Evolutionary conservation across 345 rosid species (phyloP), one percentile per base, ranked within the genome.

Genomic region (Populus nigra): DNA sequence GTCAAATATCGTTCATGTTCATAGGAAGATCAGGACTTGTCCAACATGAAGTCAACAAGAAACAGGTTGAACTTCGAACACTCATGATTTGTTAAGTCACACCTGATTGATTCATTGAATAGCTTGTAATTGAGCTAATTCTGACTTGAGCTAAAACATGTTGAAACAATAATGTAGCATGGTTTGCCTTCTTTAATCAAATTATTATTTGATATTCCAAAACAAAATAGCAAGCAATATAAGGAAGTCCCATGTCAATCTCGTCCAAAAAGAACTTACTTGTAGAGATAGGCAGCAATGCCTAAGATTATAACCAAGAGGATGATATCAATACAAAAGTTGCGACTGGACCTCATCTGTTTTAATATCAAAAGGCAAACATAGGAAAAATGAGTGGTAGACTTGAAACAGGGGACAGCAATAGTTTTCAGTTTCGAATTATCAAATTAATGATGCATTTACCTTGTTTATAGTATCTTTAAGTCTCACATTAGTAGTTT

Each of bases 331-430:
- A 82, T 65, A 76, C 84, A 82, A 53, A 82, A 82, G 72, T 82
- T 82, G 73, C 84, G 81, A 70, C 84, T 82, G 65, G 84, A 82
- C 73, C 84, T 74, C 75, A 82, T 76, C 84, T 82, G 84, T 29
- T 69, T 39, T 6, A 75, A 25, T 70, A 43, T 5, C 15, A 31
- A 27, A 31, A 5, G 16, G 61, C 23, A 55, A 49, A n/a, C 22
- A 68, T 29, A 69, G 17, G 4, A 61, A 29, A 68, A 33, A 3
- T 8, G 43, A 41, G 11, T 23, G 11, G 13, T 11, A 45, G 25
- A 68, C 35, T 1, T 4, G 31, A 33, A 18, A 16, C 36, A 68
- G 2, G 8, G 33, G 15, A 1, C 23, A 5, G 45, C 16, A 45
- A 27, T n/a, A n/a, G 27, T 15, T 36, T n/a, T 27, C 7, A 4